These are phyloP conservation scores for Graphilbum sp. DNA, from an alignment of 2,329 filamentous ascomycete species.

Conservation along the genomic window DNA sequence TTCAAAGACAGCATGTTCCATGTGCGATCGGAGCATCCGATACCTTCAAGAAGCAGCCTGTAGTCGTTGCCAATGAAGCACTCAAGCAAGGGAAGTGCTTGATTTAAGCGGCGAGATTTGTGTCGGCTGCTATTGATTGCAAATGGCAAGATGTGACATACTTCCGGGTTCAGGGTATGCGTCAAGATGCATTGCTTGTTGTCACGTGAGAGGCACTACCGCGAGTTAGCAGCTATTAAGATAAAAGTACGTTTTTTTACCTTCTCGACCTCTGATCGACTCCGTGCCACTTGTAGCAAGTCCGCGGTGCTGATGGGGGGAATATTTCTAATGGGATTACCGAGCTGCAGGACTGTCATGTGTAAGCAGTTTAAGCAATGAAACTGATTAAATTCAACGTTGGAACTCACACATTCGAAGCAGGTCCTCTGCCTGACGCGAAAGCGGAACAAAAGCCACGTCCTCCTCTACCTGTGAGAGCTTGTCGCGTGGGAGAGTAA, in stretches of 20 bases:
- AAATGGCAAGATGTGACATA: constrained; percentile 1
- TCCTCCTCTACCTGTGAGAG: not conserved
- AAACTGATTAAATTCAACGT: not conserved
- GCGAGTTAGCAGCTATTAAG: not conserved
- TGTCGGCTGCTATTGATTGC: not conserved
- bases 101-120: not conserved
- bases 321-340: not conserved
- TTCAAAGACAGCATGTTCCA: constrained; percentile 1
- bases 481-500: not conserved
- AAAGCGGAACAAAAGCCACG: not conserved
- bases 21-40: not conserved
- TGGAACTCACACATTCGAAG: not conserved
- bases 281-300: not conserved
- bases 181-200: not conserved
- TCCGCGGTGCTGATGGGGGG: not conserved
- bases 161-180: not conserved
- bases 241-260: not conserved
- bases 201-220: not conserved
- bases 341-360: not conserved
- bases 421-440: not conserved
- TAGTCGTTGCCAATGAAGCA: not conserved
- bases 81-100: not conserved
- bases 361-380: not conserved
- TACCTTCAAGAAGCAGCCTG: not conserved
- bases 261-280: not conserved